Base-by-base conservation (phyloP, 2,329 filamentous ascomycete species). In the Pseudogymnoascus sp. region DNA sequence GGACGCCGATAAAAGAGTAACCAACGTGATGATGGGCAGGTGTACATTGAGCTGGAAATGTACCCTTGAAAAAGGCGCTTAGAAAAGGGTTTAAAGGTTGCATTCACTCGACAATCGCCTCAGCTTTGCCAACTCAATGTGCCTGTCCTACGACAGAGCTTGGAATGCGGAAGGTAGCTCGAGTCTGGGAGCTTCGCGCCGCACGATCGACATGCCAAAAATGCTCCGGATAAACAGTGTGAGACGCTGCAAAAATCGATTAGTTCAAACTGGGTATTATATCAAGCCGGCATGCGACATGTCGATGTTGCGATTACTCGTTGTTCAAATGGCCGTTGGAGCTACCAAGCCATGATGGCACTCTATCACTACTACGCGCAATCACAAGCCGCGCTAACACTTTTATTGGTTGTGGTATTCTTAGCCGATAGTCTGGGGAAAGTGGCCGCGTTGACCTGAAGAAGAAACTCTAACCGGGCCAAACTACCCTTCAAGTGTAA, bases 11-110 rank as follows among this genome's bases (percentile, higher is more conserved):
- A 60, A 39, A 41, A 23, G 38, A 25, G 67, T 12, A 63, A 64
- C 78, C 69, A 79, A 87, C 85, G 81, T 97, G 91, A 75, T 96
- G 91, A 76, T 94, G 89, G 67, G 92, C 84, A 62, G 94, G 92
- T 66, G 88, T 85, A 82, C 94, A 97, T 86, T 97, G 93, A 72
- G 89, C 82, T 70, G 90, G 89, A 74, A 97, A 84, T 76, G 91
- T 87, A 84, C 92, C 97, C 81, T 91, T 92, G 84, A 97, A 97
- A 86, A 99, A 97, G 83, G 93, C 92, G 82, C 90, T 88, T 77
- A 99, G 84, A 79, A 97, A 97, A 76, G 94, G 94, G 80, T 99
- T 99, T 87, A 97, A 84, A 81, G 94, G 91, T 88, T 92, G 92
- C 92, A 96, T 96, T 86, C 88, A 89, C 81, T 77, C 78, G 49